A percentile compares a stretch with the other conserved stretches of the same genome.
phyloP scores from a whole-genome alignment of 2,329 filamentous ascomycete genomes.

The Pestalotiopsis sp. region DNA sequence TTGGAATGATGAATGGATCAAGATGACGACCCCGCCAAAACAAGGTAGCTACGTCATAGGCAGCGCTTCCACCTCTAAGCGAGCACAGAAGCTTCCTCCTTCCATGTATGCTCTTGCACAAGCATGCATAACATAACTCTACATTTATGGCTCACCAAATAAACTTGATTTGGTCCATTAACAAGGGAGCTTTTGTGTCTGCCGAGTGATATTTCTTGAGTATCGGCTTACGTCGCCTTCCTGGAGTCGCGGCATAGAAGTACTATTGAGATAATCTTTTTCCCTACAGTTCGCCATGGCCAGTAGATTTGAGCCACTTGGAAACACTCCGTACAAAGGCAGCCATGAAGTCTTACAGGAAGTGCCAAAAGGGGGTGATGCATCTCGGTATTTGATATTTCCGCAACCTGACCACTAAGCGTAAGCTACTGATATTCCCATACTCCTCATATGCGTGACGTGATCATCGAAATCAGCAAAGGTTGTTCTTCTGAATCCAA shows the following conservation, averaged over 20 bases:
- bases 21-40: neutral
- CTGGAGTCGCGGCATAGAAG: neutral
- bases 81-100: neutral
- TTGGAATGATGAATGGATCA: neutral
- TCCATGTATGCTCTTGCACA: neutral
- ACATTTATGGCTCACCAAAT: neutral
- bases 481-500: slow-evolving; percentile 8
- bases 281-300: too few species aligned
- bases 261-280: neutral
- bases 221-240: neutral
- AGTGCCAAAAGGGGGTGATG: too few species aligned
- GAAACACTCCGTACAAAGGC: too few species aligned
- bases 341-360: too few species aligned
- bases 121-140: neutral
- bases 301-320: too few species aligned
- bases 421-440: neutral
- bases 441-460: neutral
- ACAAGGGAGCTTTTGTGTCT: neutral
- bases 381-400: too few species aligned
- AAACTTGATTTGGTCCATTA: neutral
- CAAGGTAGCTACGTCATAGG: neutral
- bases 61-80: neutral
- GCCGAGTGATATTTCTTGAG: neutral
- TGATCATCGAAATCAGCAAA: neutral
- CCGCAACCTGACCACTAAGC: too few species aligned